Percentiles rank a stretch among this genome's conserved stretches.
Conservation (phyloP, 805 yeast species). For the Yamadazyma ubonensis region DNA sequence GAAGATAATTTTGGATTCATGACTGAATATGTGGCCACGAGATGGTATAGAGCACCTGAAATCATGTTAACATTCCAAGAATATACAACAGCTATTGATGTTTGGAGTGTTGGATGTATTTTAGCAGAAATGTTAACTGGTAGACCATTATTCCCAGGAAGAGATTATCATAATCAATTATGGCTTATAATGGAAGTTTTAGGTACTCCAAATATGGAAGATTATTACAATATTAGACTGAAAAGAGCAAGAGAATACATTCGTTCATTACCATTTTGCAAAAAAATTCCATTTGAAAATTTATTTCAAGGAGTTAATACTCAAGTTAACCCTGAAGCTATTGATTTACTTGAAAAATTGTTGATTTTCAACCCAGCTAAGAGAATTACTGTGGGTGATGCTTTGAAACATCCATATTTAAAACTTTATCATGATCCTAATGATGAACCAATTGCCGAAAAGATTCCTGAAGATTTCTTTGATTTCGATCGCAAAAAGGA, state of each 20-base stretch:
- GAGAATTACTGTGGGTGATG: constrained; percentile 73
- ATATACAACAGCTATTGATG: constrained; percentile 92
- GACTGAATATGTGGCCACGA: constrained; percentile 97
- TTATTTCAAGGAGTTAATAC: constrained; percentile 38
- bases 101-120: constrained; percentile 97
- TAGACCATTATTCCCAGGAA: constrained; percentile 88
- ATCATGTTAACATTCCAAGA: constrained; percentile 93
- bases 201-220: constrained; percentile 85
- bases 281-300: constrained; percentile 55
- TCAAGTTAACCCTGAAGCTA: constrained; percentile 39
- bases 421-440: constrained; percentile 88
- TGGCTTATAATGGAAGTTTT: constrained; percentile 79
- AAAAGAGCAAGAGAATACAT: constrained; percentile 88
- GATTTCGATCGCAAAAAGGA: constrained; percentile 86
- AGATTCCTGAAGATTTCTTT: constrained; percentile 83
- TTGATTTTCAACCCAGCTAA: constrained; percentile 70
- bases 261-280: constrained; percentile 68
- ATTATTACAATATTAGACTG: constrained; percentile 70
- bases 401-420: constrained; percentile 83
- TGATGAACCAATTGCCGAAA: constrained; percentile 85
- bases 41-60: constrained; percentile 98
- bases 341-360: constrained; percentile 63
- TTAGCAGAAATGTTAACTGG: constrained; percentile 87
- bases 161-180: constrained; percentile 89
- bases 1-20: constrained; percentile 74